Conservation (phyloP, 169 alveolate genomes). For the Plasmodium gallinaceum region DNA sequence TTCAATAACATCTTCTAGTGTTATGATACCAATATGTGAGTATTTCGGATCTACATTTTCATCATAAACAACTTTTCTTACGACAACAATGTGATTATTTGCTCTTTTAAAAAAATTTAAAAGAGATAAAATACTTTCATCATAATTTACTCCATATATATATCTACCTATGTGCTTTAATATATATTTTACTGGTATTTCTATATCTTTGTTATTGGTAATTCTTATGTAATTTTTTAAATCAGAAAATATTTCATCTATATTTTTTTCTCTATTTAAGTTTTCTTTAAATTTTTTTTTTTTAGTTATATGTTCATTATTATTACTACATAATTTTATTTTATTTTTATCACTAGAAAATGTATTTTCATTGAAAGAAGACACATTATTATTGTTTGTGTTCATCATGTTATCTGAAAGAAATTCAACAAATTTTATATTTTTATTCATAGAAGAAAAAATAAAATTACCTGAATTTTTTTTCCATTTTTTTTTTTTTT, state of each 20-base stretch:
- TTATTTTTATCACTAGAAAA: slow-evolving; percentile 21
- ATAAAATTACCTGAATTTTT: background rate
- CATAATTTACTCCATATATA: slow-evolving; percentile 62
- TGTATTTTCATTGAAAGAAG: background rate
- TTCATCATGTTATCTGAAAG: slow-evolving; percentile 44
- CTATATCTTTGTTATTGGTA: slow-evolving; percentile 36
- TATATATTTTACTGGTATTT: slow-evolving; percentile 66
- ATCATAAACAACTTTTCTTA: slow-evolving; percentile 78
- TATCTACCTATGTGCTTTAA: slow-evolving; percentile 70
- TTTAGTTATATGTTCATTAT: background rate
- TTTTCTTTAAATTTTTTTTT: slow-evolving; percentile 52
- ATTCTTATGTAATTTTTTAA: slow-evolving; percentile 52
- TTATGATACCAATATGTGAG: slow-evolving; percentile 83
- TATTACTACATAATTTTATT: slow-evolving; percentile 20
- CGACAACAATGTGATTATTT: slow-evolving; percentile 80
- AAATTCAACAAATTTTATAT: slow-evolving; percentile 37
- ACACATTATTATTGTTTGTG: background rate
- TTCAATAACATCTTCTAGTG: slow-evolving; percentile 78
- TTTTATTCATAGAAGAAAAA: slow-evolving; percentile 13
- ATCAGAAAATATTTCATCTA: slow-evolving; percentile 42
- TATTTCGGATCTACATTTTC: slow-evolving; percentile 82
- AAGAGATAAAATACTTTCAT: slow-evolving; percentile 66
- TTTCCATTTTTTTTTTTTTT: slow-evolving; percentile 29
- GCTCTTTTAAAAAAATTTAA: slow-evolving; percentile 60
- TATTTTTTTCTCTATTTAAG: slow-evolving; percentile 66